Percentiles rank a stretch among this genome's conserved stretches.
phyloP scores from a whole-genome alignment of 2,329 filamentous ascomycete species.

The Aspergillus fumigatiaffinis region DNA sequence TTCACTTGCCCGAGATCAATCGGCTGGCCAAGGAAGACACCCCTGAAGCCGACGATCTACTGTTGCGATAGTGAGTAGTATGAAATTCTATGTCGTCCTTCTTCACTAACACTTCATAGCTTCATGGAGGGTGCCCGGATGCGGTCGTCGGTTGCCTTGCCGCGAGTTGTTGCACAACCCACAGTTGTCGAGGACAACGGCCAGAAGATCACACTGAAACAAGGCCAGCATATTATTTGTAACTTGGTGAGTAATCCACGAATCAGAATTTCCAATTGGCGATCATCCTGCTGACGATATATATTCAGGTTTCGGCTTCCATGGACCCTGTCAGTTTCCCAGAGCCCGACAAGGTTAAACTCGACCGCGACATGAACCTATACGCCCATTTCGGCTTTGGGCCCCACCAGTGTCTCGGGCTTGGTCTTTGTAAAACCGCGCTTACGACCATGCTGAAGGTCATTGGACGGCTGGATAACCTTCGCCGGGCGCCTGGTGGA shows the following conservation, averaged over 20 bases:
- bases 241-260: constrained; percentile 31
- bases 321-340: constrained; percentile 35
- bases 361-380: constrained; percentile 57
- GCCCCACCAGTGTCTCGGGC: constrained; percentile 59
- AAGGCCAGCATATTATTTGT: constrained; percentile 33
- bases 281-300: not conserved
- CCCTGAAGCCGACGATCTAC: constrained; percentile 44
- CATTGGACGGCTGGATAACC: constrained; percentile 38
- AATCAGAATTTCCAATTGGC: not conserved
- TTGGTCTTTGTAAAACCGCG: constrained; percentile 29
- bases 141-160: constrained; percentile 35
- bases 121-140: constrained; percentile 41
- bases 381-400: constrained; percentile 65
- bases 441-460: constrained; percentile 40
- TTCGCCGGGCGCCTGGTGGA: constrained; percentile 38
- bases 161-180: constrained; percentile 31
- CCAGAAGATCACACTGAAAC: constrained; percentile 29
- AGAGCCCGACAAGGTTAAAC: constrained; percentile 49
- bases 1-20: constrained; percentile 48
- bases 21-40: constrained; percentile 44
- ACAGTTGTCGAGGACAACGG: constrained; percentile 33
- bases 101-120: constrained; percentile 15
- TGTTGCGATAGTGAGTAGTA: constrained; percentile 48
- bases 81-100: not conserved
- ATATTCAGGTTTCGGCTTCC: constrained; percentile 28